Evolutionary conservation across 352 stramenopile genomes (phyloP).

Genomic region (Globisporangium apiculatum): DNA sequence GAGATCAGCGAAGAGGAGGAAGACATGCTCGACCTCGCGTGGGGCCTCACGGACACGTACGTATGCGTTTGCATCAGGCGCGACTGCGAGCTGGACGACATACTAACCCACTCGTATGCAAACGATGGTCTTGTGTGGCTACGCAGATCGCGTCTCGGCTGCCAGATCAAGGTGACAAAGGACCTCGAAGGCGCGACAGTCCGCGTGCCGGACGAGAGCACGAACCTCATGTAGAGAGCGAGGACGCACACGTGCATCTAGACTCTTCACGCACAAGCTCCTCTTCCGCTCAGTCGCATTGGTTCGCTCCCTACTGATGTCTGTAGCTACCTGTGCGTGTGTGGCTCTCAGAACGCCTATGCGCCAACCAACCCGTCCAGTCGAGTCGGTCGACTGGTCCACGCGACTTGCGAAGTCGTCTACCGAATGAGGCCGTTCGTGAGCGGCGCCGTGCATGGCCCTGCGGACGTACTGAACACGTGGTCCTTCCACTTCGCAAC

Average conservation of each 20-base stretch:
- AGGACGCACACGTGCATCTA: too few relatives aligned
- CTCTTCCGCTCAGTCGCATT: too few relatives aligned
- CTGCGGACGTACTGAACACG: slow-evolving; percentile 64
- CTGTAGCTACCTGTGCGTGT: not conserved
- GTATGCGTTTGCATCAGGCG: slow-evolving; percentile 9
- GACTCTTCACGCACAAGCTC: too few relatives aligned
- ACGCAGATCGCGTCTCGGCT: slow-evolving; percentile 72
- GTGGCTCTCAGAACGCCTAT: not conserved
- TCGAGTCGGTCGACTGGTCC: too few relatives aligned
- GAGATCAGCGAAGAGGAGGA: slow-evolving; percentile 91
- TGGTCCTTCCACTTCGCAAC: slow-evolving; percentile 83
- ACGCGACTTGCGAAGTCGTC: slow-evolving; percentile 2
- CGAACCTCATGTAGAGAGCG: slow-evolving; percentile 83
- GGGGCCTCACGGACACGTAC: slow-evolving; percentile 91
- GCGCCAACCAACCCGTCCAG: too few relatives aligned
- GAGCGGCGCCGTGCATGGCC: slow-evolving; percentile 65
- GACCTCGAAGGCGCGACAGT: slow-evolving; percentile 83
- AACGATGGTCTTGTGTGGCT: not conserved
- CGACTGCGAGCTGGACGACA: not conserved
- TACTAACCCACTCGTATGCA: not conserved
- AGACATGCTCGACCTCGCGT: slow-evolving; percentile 94
- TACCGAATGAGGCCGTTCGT: slow-evolving; percentile 76
- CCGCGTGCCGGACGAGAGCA: slow-evolving; percentile 81
- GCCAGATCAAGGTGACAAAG: slow-evolving; percentile 88
- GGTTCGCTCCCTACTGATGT: too few relatives aligned